phyloP scores from a whole-genome alignment of 106 monocot genomes.

The Acorus gramineus region DNA sequence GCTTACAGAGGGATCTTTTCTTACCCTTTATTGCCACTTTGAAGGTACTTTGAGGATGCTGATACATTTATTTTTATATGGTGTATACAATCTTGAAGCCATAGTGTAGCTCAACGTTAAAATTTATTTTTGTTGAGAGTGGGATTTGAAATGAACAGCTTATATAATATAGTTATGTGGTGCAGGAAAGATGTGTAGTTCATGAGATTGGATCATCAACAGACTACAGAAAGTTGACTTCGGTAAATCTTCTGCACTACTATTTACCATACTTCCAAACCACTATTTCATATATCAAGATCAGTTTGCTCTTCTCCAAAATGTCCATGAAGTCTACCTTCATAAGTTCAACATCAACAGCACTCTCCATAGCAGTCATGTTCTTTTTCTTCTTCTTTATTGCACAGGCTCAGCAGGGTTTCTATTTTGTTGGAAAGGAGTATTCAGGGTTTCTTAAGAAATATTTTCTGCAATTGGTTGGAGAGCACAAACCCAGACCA shows the following conservation, averaged over 20 bases:
- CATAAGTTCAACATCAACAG: no score
- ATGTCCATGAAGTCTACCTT: no score
- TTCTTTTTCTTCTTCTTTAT: conserved; percentile 5
- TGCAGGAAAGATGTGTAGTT: conserved; percentile 73
- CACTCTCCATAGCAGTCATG: background rate
- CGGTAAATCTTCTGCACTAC: conserved; percentile 25
- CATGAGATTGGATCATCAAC: conserved; percentile 88
- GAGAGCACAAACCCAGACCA: conserved; percentile 37
- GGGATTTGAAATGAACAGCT: no score
- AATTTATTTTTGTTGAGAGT: conserved; percentile 1
- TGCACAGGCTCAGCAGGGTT: conserved; percentile 76
- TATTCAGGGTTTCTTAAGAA: conserved; percentile 44
- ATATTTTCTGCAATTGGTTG: conserved; percentile 67
- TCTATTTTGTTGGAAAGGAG: conserved; percentile 64
- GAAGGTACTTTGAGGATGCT: conserved; percentile 37
- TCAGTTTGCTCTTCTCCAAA: background rate
- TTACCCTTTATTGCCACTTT: conserved; percentile 86
- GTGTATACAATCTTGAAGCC: background rate
- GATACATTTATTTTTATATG: background rate
- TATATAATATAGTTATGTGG: no score
- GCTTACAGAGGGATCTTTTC: conserved; percentile 94
- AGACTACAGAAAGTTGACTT: conserved; percentile 81
- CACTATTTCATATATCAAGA: background rate
- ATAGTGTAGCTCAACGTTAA: background rate
- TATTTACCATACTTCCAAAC: background rate